A percentile compares a stretch with the other conserved stretches of the same genome.
Conservation (phyloP, 2,329 filamentous ascomycete genomes). For the Pseudopithomyces maydicus region DNA sequence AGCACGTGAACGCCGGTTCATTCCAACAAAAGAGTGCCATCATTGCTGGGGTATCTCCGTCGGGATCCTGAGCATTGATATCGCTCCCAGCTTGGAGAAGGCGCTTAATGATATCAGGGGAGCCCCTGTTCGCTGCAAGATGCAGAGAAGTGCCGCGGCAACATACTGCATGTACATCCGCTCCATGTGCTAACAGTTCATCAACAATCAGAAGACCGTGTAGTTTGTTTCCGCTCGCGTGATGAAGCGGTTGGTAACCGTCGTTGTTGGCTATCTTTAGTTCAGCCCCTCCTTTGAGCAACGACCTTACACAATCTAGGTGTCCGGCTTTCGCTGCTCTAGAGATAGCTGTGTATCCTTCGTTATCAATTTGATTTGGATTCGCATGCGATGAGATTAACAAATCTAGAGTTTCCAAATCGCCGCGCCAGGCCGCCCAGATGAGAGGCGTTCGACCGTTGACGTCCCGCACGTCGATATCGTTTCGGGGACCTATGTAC, state of each 20-base stretch:
- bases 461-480: slow-evolving; percentile 9
- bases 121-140: slow-evolving; percentile 8
- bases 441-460: slow-evolving; percentile 14
- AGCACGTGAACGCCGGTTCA: slow-evolving; percentile 1
- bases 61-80: slow-evolving; percentile 1
- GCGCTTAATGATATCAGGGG: background rate
- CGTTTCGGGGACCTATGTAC: background rate
- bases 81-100: background rate
- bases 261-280: background rate
- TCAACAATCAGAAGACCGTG: slow-evolving; percentile 4
- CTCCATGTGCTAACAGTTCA: background rate
- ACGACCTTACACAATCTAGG: background rate
- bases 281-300: slow-evolving; percentile 6
- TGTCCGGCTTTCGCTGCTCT: slow-evolving; percentile 11
- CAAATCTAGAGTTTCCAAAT: slow-evolving; percentile 5
- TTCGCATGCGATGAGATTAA: slow-evolving; percentile 9
- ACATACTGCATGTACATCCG: slow-evolving; percentile 2
- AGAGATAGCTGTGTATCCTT: slow-evolving; percentile 9
- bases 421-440: slow-evolving; percentile 15
- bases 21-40: slow-evolving; percentile 9
- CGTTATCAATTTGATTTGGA: slow-evolving; percentile 2
- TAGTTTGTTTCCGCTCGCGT: slow-evolving; percentile 2
- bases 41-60: slow-evolving; percentile 9
- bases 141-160: slow-evolving; percentile 7
- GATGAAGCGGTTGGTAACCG: slow-evolving; percentile 11